Evolutionary conservation across 495 filamentous ascomycete genomes (phyloP), one percentile per base, ranked within the genome.

Genomic region (Viridothelium virens): DNA sequence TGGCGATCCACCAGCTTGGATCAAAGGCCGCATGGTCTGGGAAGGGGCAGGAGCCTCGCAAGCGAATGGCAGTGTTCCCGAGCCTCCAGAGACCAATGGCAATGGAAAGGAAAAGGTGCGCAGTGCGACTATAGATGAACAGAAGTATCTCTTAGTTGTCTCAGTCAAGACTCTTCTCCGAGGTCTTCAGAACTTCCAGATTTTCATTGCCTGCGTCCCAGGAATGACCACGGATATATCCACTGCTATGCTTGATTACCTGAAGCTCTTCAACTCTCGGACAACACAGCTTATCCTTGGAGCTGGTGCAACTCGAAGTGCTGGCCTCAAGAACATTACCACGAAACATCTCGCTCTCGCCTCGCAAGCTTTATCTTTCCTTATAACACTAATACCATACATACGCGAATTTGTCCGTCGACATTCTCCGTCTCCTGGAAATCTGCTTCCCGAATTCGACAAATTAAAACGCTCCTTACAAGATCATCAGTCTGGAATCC

Each of bases 301-400:
- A 7, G 95, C 94, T 10, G 94, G 94, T 1, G 94, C 94, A 1
- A 97, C 91, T 1, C 80, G 84, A 36, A 92, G 87, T n/a, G 95
- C 92, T 3, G 94, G 94, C 0, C 78, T 99, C 10, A 96, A 91
- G 73, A 96, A 96, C 69, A 99, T 99, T 71, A 97, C 91, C 1
- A 95, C 94, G 0, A 94, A 92, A 70, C 92, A 99, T 77, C 85
- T 99, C 6, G 93, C 94, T 0, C 84, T 97, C 37, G 92, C 95
- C 9, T 92, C 89, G 1, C 95, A 97, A 75, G 88, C 92, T 0
- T 76, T 97, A 34, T 88, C 89, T 64, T 96, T 99, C 72, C 87
- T 97, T 47, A 88, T 89, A 36, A 86, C 89, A 1, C 77, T 97
- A 3, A 89, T 96, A 10, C 94, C 95, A 0, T 92, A 97, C 73